Evolutionary conservation across 129 eudicot species (phyloP).

Genomic region (Saposhnikovia divaricata): DNA sequence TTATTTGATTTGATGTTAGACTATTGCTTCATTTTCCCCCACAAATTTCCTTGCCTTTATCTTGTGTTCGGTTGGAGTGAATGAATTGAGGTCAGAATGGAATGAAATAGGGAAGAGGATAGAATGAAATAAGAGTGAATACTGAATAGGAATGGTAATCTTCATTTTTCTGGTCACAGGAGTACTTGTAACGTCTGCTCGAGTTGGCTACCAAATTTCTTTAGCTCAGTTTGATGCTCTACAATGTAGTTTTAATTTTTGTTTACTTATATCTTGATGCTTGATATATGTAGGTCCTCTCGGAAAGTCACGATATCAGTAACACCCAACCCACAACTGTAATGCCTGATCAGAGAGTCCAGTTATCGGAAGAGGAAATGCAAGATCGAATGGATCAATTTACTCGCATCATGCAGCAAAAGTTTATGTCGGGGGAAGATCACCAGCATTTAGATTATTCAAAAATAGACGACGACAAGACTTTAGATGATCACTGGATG

Average conservation of each 20-base stretch:
- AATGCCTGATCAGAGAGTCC: slow-evolving; percentile 25
- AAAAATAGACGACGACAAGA: slow-evolving; percentile 71
- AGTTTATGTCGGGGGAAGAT: slow-evolving; percentile 89
- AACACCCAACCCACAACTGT: slow-evolving; percentile 5
- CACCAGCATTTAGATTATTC: slow-evolving; percentile 69
- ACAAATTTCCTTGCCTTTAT: background rate
- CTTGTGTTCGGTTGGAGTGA: background rate
- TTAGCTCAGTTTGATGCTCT: background rate
- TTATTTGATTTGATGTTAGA: background rate
- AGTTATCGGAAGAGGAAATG: slow-evolving; percentile 58
- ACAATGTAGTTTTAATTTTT: background rate
- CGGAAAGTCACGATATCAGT: slow-evolving; percentile 8
- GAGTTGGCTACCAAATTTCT: background rate
- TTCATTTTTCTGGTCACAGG: background rate
- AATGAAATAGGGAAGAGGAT: background rate
- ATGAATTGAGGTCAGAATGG: background rate
- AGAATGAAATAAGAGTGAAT: background rate
- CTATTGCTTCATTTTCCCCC: background rate
- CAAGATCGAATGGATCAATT: slow-evolving; percentile 80
- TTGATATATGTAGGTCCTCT: slow-evolving; percentile 11
- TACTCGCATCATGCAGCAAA: slow-evolving; percentile 67
- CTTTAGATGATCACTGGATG: slow-evolving; percentile 94
- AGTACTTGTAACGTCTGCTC: background rate
- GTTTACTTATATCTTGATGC: background rate
- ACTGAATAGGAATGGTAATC: background rate